Evolutionary conservation across 257 asterid species (phyloP), one percentile per base, ranked within the genome.

Genomic region (Apocynum venetum): DNA sequence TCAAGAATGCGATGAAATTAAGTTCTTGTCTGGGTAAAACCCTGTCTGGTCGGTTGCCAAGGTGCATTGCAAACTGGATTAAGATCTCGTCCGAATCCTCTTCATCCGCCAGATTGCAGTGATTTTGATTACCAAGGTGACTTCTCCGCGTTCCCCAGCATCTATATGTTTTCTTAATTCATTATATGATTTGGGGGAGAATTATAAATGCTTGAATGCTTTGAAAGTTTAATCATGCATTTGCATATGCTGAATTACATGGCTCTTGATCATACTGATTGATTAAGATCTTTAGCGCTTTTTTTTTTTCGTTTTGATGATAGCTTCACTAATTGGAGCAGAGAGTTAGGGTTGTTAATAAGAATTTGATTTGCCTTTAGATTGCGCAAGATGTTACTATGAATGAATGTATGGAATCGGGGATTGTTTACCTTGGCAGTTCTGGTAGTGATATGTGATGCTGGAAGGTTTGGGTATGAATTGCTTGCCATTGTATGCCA

Each of bases 61-160:
- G 31, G 31, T 25, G 31, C 31, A 25, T 0, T 25, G 31, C 31
- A 38, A 35, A 31, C 46, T 51, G 10, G 8, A 38, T 1, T 1
- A 43, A 74, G 15, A 74, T 44, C 40, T 59, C 11, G 31, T 25
- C 10, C 59, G 17, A 15, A 12, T 44, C 3, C 12, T 60, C 69
- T 36, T 51, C 35, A 35, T 63, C 51, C 57, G 43, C 15, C 40
- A 38, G 73, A 38, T 8, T 36, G 7, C 25, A 35, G 63, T 63
- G 43, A 63, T 49, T 63, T 63, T 48, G 72, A 75, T 17, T 15
- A 69, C 41, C 8, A 31, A 60, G 77, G 81, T 78, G 59, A 65
- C 35, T 8, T 49, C 31, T 7, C 31, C 7, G 43, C 49, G 7
- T 56, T 6, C 35, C 35, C 63, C 68, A 52, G 41, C 11, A 48